Percentiles rank a stretch among this genome's conserved stretches.
phyloP scores from a whole-genome alignment of 2,329 filamentous ascomycete genomes.

The Leptographium lundbergii region DNA sequence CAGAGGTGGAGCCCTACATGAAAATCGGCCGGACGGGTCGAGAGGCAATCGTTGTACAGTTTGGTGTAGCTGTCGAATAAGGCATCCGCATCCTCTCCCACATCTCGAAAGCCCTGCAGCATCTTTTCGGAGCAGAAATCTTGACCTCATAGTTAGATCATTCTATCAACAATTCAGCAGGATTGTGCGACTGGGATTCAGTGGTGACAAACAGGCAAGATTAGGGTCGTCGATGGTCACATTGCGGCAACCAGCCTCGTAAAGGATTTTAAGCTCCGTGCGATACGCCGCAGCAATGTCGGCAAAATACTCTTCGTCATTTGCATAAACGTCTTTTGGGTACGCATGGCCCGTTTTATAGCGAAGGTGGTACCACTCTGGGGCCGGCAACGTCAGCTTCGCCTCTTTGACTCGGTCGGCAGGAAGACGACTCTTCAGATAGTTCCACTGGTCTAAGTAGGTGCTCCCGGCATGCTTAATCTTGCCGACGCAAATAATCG shows the following conservation, averaged over 20 bases:
- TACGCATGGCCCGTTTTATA: constrained; percentile 36
- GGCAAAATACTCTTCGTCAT: constrained; percentile 35
- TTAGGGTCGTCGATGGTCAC: constrained; percentile 53
- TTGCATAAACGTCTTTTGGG: constrained; percentile 32
- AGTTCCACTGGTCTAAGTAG: constrained; percentile 29
- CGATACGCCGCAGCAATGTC: constrained; percentile 39
- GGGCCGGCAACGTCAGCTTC: constrained; percentile 50
- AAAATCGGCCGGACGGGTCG: constrained; percentile 48
- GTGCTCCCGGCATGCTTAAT: constrained; percentile 32
- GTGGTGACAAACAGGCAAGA: constrained; percentile 23
- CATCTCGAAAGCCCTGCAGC: constrained; percentile 42
- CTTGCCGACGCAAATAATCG: constrained; percentile 32
- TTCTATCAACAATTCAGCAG: neutral
- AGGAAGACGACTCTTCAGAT: constrained; percentile 34
- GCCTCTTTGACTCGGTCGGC: constrained; percentile 49
- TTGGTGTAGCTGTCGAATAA: constrained; percentile 59
- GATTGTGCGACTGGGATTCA: neutral
- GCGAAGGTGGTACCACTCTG: constrained; percentile 48
- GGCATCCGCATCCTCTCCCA: constrained; percentile 48
- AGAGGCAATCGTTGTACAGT: constrained; percentile 60
- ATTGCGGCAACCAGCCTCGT: constrained; percentile 35
- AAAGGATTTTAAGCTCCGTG: constrained; percentile 32
- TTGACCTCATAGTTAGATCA: constrained; percentile 11
- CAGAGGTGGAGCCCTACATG: constrained; percentile 61
- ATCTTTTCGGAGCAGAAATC: constrained; percentile 60